Base-by-base conservation (phyloP, 306 rosid species). In the Adenanthera pavonina region DNA sequence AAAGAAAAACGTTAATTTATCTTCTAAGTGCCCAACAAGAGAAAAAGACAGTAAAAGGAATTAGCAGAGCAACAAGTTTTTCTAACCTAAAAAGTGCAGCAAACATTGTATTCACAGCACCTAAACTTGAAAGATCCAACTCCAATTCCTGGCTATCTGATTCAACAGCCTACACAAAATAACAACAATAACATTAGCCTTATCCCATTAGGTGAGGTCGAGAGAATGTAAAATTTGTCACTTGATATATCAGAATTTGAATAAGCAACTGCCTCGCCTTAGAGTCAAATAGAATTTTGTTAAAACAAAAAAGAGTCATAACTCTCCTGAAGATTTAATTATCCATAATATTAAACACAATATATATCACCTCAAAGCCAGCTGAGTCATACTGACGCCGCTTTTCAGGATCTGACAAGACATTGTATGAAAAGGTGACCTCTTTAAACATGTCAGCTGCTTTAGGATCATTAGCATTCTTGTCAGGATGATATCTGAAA, bases 401-500 rank as follows among this genome's bases (percentile, higher is more conserved):
- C 81, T 92, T 96, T 44, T 93, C 99, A 2, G 99, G 94, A 87
- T 96, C 95, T 54, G 95, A 90, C 88, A 96, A 84, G 69, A 93
- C 90, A 76, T 88, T 92, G 56, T 96, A 92, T 16, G 99, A 96
- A 87, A 96, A 92, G 12, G 99, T 96, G 67, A 85, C 98, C 89
- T 96, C 99, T 88, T 91, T 93, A 84, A 96, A 96, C 90, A 86
- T 86, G 83, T 96, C 98, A 72, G 99, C 96, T 74, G 99, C 98
- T 87, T 93, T 77, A 87, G 99, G 98, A 85, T 96, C 98, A 76
- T 96, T 96, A 44, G 97, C 93, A 89, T 96, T 95, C 91, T 95
- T 95, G 88, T 95, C 99, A 19, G 99, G 99, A 84, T 95, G 99
- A 78, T 90, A 95, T 90, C 99, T 96, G 97, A 84, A 86, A 83